Conservation (phyloP, 2,329 filamentous ascomycete species). For the Aspergillus intermedius region DNA sequence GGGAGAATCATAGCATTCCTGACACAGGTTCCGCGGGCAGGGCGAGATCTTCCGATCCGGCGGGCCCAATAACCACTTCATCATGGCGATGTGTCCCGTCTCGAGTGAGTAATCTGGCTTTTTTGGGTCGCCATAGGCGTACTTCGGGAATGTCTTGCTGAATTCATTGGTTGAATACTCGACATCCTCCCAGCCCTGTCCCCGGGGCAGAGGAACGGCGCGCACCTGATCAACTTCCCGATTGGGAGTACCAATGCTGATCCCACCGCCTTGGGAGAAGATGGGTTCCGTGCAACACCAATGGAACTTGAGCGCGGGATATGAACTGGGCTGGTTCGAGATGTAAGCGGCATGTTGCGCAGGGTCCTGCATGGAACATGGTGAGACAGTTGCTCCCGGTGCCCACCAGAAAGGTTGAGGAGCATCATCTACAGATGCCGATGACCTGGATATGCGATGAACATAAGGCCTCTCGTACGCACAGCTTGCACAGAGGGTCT, state of each 20-base stretch:
- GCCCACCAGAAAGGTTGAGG: conserved; percentile 51
- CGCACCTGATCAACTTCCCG: conserved; percentile 51
- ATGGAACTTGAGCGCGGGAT: conserved; percentile 49
- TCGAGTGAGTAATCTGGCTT: conserved; percentile 35
- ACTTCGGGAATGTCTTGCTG: conserved; percentile 35
- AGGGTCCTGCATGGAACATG: conserved; percentile 53
- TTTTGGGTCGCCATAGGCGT: conserved; percentile 35
- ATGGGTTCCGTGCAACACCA: conserved; percentile 57
- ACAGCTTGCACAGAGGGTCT: conserved; percentile 55
- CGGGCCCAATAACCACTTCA: conserved; percentile 44
- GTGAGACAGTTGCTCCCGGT: conserved; percentile 48
- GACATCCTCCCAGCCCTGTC: conserved; percentile 50
- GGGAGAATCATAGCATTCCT: conserved; percentile 52
- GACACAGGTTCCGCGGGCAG: conserved; percentile 52
- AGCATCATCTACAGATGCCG: conserved; percentile 6
- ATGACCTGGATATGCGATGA: conserved; percentile 14
- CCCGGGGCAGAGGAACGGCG: conserved; percentile 51
- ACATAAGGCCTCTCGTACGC: conserved; percentile 50
- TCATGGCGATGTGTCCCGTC: conserved; percentile 36
- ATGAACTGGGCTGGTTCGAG: conserved; percentile 28
- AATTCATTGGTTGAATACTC: conserved; percentile 43
- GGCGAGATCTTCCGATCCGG: conserved; percentile 41
- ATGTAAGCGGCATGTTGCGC: conserved; percentile 27
- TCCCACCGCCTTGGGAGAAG: conserved; percentile 54
- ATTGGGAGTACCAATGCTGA: conserved; percentile 50